Percentiles rank a stretch among this genome's conserved stretches.
Conservation (phyloP, 2,329 filamentous ascomycete genomes). For the Thelonectria discophora region DNA sequence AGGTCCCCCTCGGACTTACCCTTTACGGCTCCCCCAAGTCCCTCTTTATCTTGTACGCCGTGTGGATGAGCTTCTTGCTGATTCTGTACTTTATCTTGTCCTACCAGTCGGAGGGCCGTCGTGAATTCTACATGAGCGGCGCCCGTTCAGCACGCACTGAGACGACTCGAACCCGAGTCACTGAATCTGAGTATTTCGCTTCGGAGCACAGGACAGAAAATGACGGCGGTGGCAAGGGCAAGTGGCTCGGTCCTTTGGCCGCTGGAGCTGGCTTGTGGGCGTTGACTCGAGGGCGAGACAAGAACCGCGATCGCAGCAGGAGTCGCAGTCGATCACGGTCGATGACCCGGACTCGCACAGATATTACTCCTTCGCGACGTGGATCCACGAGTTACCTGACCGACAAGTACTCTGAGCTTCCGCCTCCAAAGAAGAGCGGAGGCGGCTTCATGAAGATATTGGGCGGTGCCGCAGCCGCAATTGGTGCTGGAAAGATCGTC, state of each 20-base stretch:
- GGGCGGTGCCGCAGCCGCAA: slow-evolving; percentile 66
- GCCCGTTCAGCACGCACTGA: slow-evolving; percentile 64
- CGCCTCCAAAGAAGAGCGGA: slow-evolving; percentile 47
- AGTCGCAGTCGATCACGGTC: slow-evolving; percentile 53
- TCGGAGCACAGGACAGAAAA: slow-evolving; percentile 43
- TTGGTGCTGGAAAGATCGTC: slow-evolving; percentile 70
- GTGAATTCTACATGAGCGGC: slow-evolving; percentile 64
- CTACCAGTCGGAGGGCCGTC: slow-evolving; percentile 68
- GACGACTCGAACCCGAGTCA: slow-evolving; percentile 50
- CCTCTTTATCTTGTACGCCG: slow-evolving; percentile 84
- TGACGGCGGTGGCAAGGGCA: slow-evolving; percentile 45
- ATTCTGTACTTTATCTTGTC: slow-evolving; percentile 82
- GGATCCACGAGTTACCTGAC: slow-evolving; percentile 68
- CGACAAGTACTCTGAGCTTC: slow-evolving; percentile 70
- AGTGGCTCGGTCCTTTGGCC: slow-evolving; percentile 63
- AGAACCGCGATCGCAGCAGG: slow-evolving; percentile 53
- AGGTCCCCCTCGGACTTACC: slow-evolving; percentile 88
- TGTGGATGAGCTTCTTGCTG: slow-evolving; percentile 79
- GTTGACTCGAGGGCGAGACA: slow-evolving; percentile 55
- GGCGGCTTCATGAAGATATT: slow-evolving; percentile 69
- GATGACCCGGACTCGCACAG: slow-evolving; percentile 51
- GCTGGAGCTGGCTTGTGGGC: slow-evolving; percentile 62
- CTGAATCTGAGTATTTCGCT: slow-evolving; percentile 53
- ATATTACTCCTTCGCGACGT: slow-evolving; percentile 62
- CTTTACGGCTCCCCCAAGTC: slow-evolving; percentile 89